Conservation (phyloP, 2,329 filamentous ascomycete genomes). For the Pseudopyricularia cyperi region DNA sequence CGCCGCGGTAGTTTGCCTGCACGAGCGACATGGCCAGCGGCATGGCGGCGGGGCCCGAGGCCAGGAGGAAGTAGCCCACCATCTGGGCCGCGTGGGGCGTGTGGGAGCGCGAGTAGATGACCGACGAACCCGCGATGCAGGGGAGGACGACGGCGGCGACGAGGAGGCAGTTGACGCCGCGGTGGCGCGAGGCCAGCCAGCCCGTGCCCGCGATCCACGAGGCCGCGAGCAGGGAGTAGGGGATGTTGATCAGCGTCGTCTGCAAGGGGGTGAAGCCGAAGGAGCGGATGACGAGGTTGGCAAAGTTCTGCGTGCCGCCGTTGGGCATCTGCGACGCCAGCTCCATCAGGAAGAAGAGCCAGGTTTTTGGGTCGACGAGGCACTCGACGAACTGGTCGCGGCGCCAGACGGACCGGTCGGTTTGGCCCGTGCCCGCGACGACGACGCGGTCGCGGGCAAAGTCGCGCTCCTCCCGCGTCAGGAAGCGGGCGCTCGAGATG, state of each 20-base stretch:
- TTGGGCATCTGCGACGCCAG: constrained; percentile 46
- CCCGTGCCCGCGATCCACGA: constrained; percentile 33
- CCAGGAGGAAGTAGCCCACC: constrained; percentile 44
- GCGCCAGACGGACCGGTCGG: constrained; percentile 32
- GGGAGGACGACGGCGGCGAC: constrained; percentile 35
- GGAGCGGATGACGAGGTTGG: constrained; percentile 41
- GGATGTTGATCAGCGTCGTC: constrained; percentile 44
- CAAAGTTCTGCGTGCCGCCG: constrained; percentile 46
- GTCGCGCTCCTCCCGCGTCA: constrained; percentile 34
- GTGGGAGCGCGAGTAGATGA: constrained; percentile 32
- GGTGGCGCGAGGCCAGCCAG: constrained; percentile 36
- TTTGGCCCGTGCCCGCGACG: constrained; percentile 36
- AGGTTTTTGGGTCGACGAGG: constrained; percentile 44
- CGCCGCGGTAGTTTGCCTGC: constrained; percentile 40
- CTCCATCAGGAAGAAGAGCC: constrained; percentile 41
- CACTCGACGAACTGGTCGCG: constrained; percentile 40
- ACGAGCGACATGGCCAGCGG: constrained; percentile 42
- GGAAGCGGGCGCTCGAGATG: constrained; percentile 42
- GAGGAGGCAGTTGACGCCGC: constrained; percentile 36
- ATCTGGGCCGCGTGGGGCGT: constrained; percentile 22
- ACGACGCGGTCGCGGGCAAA: constrained; percentile 32
- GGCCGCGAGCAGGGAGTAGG: constrained; percentile 39
- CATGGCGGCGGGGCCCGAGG: constrained; percentile 37
- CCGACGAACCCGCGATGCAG: constrained; percentile 35
- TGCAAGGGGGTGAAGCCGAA: constrained; percentile 42